Percentiles rank a stretch among this genome's conserved stretches.
Conservation (phyloP, 2,329 filamentous ascomycete genomes). For the Fusarium cicatricum region DNA sequence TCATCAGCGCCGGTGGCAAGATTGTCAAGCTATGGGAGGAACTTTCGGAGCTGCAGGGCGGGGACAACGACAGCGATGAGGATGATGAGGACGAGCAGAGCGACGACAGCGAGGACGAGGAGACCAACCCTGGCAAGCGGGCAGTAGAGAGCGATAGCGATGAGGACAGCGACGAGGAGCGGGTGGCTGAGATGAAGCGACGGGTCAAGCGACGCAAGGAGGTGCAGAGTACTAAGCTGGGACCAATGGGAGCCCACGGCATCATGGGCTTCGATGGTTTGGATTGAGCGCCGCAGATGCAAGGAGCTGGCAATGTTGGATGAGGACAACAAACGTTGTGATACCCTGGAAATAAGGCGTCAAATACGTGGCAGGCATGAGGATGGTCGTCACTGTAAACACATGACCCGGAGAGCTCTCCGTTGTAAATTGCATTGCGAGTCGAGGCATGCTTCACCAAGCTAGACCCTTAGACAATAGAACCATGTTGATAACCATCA, state of each 20-base stretch:
- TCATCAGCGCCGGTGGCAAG: conserved; percentile 89
- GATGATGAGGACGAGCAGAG: conserved; percentile 54
- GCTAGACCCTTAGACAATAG: not conserved
- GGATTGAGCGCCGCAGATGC: conserved; percentile 50
- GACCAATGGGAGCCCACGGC: conserved; percentile 60
- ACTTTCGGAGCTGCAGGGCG: conserved; percentile 62
- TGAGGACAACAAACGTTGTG: conserved; percentile 13
- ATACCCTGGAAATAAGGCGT: conserved; percentile 15
- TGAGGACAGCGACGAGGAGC: conserved; percentile 49
- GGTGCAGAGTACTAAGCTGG: conserved; percentile 53
- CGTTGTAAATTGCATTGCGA: no score
- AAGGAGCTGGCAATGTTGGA: not conserved
- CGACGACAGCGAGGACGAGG: conserved; percentile 55
- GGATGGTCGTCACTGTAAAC: not conserved
- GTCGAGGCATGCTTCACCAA: no score
- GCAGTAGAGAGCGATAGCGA: conserved; percentile 59
- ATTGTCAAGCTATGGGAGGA: conserved; percentile 95
- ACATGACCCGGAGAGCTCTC: not conserved
- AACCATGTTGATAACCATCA: conserved; percentile 7
- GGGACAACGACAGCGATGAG: conserved; percentile 54
- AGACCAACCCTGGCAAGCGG: conserved; percentile 55
- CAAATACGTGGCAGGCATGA: not conserved
- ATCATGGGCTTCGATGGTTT: conserved; percentile 60
- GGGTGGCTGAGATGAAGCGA: conserved; percentile 53
- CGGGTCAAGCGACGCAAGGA: conserved; percentile 55